phyloP scores from a whole-genome alignment of 257 asterid genomes.

The Echium plantagineum region DNA sequence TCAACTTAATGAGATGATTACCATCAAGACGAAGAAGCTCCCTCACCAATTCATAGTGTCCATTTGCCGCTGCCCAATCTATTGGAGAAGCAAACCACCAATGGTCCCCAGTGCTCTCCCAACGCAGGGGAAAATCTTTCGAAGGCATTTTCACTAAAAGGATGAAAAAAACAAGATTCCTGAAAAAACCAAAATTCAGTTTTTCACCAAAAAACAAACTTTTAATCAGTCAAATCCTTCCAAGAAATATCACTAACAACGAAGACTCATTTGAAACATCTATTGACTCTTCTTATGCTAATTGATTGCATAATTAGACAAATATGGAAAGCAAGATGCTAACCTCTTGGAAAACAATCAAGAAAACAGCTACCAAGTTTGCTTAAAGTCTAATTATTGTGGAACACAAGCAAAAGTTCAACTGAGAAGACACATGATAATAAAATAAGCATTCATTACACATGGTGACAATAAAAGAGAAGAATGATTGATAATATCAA shows the following conservation, averaged over 20 bases:
- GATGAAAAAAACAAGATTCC: not conserved
- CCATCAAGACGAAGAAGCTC: conserved; percentile 91
- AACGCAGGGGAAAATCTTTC: conserved; percentile 71
- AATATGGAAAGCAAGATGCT: conserved; percentile 4
- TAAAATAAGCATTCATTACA: not conserved
- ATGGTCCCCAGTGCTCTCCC: conserved; percentile 99
- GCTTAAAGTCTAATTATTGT: conserved; percentile 6
- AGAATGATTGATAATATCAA: not conserved
- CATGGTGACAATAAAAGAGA: not conserved
- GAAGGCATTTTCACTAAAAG: conserved; percentile 35
- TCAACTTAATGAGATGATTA: conserved; percentile 75
- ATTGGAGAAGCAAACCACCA: conserved; percentile 99
- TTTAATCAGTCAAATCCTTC: conserved; percentile 5
- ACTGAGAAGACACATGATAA: not conserved
- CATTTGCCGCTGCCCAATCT: conserved; percentile 96
- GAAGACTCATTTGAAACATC: not conserved
- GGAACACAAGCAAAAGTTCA: not conserved
- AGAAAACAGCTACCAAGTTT: not conserved
- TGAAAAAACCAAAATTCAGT: not conserved
- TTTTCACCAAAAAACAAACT: not conserved
- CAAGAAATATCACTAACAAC: conserved; percentile 16
- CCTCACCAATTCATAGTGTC: conserved; percentile 76
- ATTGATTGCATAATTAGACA: not conserved
- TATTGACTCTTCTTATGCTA: too few relatives aligned
- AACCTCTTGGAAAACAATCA: not conserved